Percentiles rank a stretch among this genome's conserved stretches.
Conservation (phyloP, 2,329 filamentous ascomycete species). For the Neofusicoccum cordaticola region DNA sequence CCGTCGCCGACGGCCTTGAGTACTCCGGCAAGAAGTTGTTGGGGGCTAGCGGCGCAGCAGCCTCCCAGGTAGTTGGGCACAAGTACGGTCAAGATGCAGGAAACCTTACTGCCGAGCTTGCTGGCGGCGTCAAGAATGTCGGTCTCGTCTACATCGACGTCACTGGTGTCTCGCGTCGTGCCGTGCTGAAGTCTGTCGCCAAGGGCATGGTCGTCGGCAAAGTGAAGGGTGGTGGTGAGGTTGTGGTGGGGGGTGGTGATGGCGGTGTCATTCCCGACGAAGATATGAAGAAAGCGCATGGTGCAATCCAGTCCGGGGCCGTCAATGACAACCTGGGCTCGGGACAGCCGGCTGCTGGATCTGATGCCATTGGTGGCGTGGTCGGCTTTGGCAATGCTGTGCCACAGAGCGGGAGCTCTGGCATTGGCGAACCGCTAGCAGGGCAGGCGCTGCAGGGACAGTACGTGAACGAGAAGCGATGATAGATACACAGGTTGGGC, state of each 20-base stretch:
- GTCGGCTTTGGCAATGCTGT: conserved; percentile 36
- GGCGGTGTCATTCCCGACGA: conserved; percentile 44
- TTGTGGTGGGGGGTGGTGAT: conserved; percentile 69
- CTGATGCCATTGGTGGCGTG: conserved; percentile 25
- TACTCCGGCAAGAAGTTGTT: conserved; percentile 79
- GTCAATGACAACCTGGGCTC: conserved; percentile 31
- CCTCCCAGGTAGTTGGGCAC: conserved; percentile 83
- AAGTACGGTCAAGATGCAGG: conserved; percentile 85
- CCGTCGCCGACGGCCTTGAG: conserved; percentile 89
- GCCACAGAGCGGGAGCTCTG: conserved; percentile 33
- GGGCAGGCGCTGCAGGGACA: conserved; percentile 12
- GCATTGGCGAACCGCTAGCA: conserved; percentile 35
- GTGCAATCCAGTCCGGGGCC: conserved; percentile 19
- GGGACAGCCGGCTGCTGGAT: conserved; percentile 24
- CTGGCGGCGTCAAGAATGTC: conserved; percentile 90
- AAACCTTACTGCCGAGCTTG: conserved; percentile 69
- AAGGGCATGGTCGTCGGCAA: conserved; percentile 90
- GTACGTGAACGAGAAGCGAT: conserved; percentile 15
- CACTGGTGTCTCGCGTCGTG: conserved; percentile 82
- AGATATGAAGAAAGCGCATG: conserved; percentile 32
- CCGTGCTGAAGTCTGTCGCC: conserved; percentile 89
- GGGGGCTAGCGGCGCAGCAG: conserved; percentile 70
- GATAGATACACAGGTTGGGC: background rate
- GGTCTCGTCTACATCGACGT: conserved; percentile 97
- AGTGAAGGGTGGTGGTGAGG: conserved; percentile 69